Evolutionary conservation across 2,329 filamentous ascomycete genomes (phyloP).

Genomic region (Chaetomium olivaceum): DNA sequence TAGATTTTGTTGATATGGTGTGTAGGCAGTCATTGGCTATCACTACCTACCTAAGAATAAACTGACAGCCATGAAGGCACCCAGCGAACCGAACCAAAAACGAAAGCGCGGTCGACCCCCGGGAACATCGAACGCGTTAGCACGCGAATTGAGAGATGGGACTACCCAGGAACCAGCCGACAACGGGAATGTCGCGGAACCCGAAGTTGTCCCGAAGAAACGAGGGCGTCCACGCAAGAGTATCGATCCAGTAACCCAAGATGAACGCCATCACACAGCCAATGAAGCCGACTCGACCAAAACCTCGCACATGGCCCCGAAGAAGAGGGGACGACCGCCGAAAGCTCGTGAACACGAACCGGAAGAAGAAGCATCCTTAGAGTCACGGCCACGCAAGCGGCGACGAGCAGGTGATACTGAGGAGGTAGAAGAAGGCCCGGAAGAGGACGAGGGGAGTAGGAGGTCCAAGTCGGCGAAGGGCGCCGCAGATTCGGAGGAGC

Average conservation of each 20-base stretch:
- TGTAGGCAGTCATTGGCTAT: neutral
- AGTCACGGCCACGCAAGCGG: constrained; percentile 26
- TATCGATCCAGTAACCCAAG: constrained; percentile 2
- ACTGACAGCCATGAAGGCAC: constrained; percentile 30
- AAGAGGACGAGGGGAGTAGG: neutral
- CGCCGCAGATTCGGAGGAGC: neutral
- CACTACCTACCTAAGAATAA: neutral
- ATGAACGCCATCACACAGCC: neutral
- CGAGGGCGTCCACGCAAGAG: constrained; percentile 24
- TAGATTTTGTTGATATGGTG: constrained; percentile 7
- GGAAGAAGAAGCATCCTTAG: neutral
- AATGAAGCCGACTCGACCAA: neutral
- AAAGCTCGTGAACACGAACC: constrained; percentile 19
- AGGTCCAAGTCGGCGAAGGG: neutral
- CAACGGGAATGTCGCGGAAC: neutral
- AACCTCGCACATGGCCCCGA: neutral
- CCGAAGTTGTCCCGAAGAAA: constrained; percentile 14
- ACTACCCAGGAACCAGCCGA: neutral
- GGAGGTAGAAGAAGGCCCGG: neutral
- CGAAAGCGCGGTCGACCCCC: constrained; percentile 40
- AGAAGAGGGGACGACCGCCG: constrained; percentile 23
- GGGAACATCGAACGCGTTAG: constrained; percentile 35
- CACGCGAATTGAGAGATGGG: constrained; percentile 14
- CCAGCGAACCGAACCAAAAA: constrained; percentile 36
- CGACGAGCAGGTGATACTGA: neutral